Conservation (phyloP, 2,329 filamentous ascomycete species). For the Ceratocystis harringtonii region DNA sequence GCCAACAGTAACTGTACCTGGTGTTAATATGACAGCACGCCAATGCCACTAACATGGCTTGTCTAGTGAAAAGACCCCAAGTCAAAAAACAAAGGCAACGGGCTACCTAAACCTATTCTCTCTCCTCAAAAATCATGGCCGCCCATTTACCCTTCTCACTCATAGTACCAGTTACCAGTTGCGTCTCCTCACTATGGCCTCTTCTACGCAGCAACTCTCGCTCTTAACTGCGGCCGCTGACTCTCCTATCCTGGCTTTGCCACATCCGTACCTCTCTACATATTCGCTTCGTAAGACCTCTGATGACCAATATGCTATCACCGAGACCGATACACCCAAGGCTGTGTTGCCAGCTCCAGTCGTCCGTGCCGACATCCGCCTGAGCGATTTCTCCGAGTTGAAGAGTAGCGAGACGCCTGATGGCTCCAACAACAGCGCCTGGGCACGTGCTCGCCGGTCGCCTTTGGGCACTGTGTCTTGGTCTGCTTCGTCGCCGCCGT, state of each 20-base stretch:
- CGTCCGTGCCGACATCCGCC: slow-evolving; percentile 27
- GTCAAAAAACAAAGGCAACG: neutral
- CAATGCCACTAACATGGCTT: neutral
- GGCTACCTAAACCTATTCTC: neutral
- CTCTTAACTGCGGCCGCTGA: slow-evolving; percentile 21
- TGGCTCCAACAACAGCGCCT: slow-evolving; percentile 39
- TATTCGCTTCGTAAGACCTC: slow-evolving; percentile 28
- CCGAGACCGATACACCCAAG: slow-evolving; percentile 21
- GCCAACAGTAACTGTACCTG: neutral
- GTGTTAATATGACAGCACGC: neutral
- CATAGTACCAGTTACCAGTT: neutral
- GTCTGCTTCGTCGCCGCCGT: slow-evolving; percentile 29
- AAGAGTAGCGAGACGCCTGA: slow-evolving; percentile 36
- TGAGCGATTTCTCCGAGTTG: slow-evolving; percentile 32
- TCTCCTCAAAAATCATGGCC: neutral
- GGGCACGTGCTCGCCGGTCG: slow-evolving; percentile 40
- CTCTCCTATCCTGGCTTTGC: slow-evolving; percentile 33
- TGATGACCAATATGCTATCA: slow-evolving; percentile 26
- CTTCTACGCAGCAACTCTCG: slow-evolving; percentile 11
- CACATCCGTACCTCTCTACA: slow-evolving; percentile 35
- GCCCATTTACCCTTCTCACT: neutral
- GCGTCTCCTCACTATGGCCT: slow-evolving; percentile 3
- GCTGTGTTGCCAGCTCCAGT: slow-evolving; percentile 22
- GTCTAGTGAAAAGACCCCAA: neutral
- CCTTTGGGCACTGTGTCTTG: slow-evolving; percentile 33